Percentiles rank a stretch among this genome's conserved stretches.
Conservation (phyloP, 1,284 basidiomycete genomes). For the Phaffia rhodozyma region DNA sequence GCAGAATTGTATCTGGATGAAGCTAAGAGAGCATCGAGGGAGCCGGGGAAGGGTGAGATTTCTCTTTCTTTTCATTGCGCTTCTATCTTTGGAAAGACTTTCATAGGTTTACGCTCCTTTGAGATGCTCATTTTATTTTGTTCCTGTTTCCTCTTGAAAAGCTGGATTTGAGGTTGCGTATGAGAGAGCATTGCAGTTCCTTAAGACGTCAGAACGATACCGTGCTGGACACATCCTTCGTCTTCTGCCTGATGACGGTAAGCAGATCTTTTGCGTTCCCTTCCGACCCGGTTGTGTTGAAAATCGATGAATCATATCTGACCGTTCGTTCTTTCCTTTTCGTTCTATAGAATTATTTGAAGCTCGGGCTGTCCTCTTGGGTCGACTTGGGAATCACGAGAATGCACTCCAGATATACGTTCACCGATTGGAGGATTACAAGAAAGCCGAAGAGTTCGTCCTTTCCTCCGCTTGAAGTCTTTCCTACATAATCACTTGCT, state of each 20-base stretch:
- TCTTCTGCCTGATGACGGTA: slow-evolving; percentile 60
- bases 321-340: background rate
- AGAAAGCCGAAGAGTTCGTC: slow-evolving; percentile 75
- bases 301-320: background rate
- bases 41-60: slow-evolving; percentile 34
- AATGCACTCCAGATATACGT: slow-evolving; percentile 88
- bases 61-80: slow-evolving; percentile 4
- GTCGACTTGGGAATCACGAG: slow-evolving; percentile 79
- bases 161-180: slow-evolving; percentile 43
- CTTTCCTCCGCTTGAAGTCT: background rate
- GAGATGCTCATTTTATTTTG: slow-evolving; percentile 22
- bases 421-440: slow-evolving; percentile 64
- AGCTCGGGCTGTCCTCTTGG: slow-evolving; percentile 78
- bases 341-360: slow-evolving; percentile 56
- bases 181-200: slow-evolving; percentile 60
- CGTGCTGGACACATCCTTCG: slow-evolving; percentile 68
- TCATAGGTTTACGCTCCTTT: background rate
- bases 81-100: background rate
- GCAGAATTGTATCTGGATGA: slow-evolving; percentile 69
- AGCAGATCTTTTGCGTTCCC: slow-evolving; percentile 17
- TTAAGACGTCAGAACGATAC: slow-evolving; percentile 60
- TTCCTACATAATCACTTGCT: background rate
- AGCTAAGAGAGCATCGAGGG: slow-evolving; percentile 46
- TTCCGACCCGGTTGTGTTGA: background rate
- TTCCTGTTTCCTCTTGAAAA: slow-evolving; percentile 29